A percentile compares a stretch with the other conserved stretches of the same genome.
Conservation (phyloP, 2,329 filamentous ascomycete species). For the Bipolaris oryzae region DNA sequence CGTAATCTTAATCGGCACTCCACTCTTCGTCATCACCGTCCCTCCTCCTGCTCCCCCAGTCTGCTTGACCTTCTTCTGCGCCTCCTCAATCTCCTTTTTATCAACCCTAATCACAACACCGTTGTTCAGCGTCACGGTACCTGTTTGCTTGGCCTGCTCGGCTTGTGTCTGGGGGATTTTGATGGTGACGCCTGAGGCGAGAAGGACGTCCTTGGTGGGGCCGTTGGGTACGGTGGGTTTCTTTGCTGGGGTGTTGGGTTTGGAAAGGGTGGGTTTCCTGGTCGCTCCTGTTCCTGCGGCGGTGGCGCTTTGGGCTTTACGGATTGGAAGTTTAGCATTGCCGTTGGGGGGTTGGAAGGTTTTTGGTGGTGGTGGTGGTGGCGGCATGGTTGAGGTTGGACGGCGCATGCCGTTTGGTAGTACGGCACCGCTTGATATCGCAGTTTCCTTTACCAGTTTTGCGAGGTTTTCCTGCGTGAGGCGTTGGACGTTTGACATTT, state of each 20-base stretch:
- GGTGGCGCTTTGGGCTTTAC: conserved; percentile 35
- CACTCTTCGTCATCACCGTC: conserved; percentile 37
- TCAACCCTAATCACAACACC: conserved; percentile 40
- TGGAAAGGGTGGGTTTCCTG: conserved; percentile 18
- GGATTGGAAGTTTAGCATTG: conserved; percentile 7
- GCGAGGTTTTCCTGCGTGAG: conserved; percentile 48
- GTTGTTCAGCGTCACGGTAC: conserved; percentile 37
- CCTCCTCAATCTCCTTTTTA: conserved; percentile 42
- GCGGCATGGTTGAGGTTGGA: conserved; percentile 37
- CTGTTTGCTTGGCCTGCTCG: conserved; percentile 41
- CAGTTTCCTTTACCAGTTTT: conserved; percentile 47
- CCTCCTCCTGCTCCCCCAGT: conserved; percentile 35
- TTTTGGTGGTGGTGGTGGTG: conserved; percentile 34
- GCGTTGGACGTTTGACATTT: conserved; percentile 37
- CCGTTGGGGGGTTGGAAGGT: conserved; percentile 26
- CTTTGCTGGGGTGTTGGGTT: conserved; percentile 1
- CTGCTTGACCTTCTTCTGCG: conserved; percentile 37
- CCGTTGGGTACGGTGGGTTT: conserved; percentile 18
- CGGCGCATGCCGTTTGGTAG: conserved; percentile 40
- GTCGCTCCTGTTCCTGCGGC: conserved; percentile 15
- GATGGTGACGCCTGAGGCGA: conserved; percentile 42
- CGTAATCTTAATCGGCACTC: conserved; percentile 43
- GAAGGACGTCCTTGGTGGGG: conserved; percentile 39
- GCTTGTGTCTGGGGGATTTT: conserved; percentile 41
- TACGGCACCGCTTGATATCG: conserved; percentile 44